phyloP scores from a whole-genome alignment of 495 filamentous ascomycete genomes.

The Penicillium lividum region DNA sequence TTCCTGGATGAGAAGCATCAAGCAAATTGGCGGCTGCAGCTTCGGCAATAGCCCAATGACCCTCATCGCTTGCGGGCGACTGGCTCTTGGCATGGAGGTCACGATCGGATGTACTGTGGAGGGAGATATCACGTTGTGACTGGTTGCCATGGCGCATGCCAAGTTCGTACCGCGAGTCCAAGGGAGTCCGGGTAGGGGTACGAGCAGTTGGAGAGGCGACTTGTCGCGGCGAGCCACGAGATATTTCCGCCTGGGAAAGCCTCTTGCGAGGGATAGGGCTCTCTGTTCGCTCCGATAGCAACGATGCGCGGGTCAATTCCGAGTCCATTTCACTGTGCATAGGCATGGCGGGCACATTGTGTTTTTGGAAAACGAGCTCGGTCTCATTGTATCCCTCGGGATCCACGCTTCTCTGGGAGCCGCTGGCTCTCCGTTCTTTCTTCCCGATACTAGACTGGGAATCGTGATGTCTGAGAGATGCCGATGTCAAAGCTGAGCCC shows the following conservation, averaged over 20 bases:
- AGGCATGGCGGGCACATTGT: constrained; percentile 76
- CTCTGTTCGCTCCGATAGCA: constrained; percentile 78
- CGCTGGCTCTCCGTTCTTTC: constrained; percentile 48
- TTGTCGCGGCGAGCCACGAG: constrained; percentile 53
- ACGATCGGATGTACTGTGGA: constrained; percentile 53
- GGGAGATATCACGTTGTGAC: constrained; percentile 55
- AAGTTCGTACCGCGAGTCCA: constrained; percentile 50
- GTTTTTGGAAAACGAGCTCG: constrained; percentile 62
- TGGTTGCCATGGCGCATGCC: constrained; percentile 59
- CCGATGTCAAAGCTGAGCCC: constrained; percentile 60
- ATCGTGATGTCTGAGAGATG: constrained; percentile 65
- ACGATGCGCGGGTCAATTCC: constrained; percentile 84
- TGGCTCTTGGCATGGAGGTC: constrained; percentile 46
- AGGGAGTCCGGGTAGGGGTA: constrained; percentile 54
- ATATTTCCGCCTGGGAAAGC: constrained; percentile 52
- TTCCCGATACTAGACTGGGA: constrained; percentile 60
- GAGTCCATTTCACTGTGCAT: constrained; percentile 82
- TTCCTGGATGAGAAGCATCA: constrained; percentile 37
- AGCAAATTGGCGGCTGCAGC: constrained; percentile 48
- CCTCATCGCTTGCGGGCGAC: constrained; percentile 48
- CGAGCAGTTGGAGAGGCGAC: constrained; percentile 53
- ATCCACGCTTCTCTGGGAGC: constrained; percentile 50
- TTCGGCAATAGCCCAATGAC: constrained; percentile 47
- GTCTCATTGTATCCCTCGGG: constrained; percentile 48
- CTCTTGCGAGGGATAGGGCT: constrained; percentile 46